These are phyloP conservation scores for Sanghuangporus sanghuang DNA, from an alignment of 1,284 basidiomycete species.

Conservation along the genomic window DNA sequence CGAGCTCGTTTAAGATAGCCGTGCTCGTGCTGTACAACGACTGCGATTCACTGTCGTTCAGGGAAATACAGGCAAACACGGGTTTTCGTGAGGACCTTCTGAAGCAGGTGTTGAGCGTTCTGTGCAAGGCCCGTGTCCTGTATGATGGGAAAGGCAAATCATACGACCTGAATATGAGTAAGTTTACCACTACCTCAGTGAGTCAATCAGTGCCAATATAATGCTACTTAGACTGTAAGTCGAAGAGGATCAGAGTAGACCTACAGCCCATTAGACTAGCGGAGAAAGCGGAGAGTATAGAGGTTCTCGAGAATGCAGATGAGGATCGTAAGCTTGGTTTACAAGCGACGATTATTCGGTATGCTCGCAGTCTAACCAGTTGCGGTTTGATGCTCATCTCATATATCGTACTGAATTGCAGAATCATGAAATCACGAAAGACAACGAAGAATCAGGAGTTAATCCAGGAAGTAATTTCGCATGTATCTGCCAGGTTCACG, in stretches of 20 bases:
- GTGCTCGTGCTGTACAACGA: conserved; percentile 94
- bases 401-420: conserved; percentile 25
- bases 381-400: not conserved
- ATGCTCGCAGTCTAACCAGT: conserved; percentile 24
- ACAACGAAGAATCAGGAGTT: conserved; percentile 94
- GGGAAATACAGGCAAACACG: conserved; percentile 82
- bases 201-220: too few species aligned
- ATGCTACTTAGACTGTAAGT: conserved; percentile 73
- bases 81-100: conserved; percentile 82
- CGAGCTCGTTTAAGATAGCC: conserved; percentile 93
- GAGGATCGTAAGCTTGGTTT: conserved; percentile 97
- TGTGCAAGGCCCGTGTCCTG: conserved; percentile 90
- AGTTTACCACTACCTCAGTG: conserved; percentile 22
- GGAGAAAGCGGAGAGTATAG: conserved; percentile 85
- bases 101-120: conserved; percentile 75
- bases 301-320: conserved; percentile 93
- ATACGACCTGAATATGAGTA: conserved; percentile 92
- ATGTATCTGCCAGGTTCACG: conserved; percentile 85
- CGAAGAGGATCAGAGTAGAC: conserved; percentile 95
- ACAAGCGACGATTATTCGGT: conserved; percentile 96
- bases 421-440: conserved; percentile 98
- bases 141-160: conserved; percentile 74
- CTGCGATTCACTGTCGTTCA: conserved; percentile 76
- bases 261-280: conserved; percentile 92
- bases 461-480: conserved; percentile 91